Evolutionary conservation across 2,329 filamentous ascomycete genomes (phyloP).

Genomic region (Hymenoscyphus scutula): DNA sequence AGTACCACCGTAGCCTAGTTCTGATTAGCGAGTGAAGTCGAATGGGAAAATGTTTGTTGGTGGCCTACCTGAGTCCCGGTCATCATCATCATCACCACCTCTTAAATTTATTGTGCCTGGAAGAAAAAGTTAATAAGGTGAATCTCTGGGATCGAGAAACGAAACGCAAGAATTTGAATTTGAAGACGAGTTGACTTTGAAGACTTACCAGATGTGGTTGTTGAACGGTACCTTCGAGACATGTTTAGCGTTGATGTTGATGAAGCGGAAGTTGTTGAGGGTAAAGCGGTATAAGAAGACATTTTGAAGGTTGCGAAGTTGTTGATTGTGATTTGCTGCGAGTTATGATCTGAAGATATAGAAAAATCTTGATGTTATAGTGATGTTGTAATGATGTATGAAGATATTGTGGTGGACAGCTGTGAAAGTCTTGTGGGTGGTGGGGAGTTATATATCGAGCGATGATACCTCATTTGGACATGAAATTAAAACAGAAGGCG

Average conservation of each 20-base stretch:
- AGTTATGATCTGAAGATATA: neutral
- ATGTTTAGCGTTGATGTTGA: neutral
- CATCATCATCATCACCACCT: conserved; percentile 4
- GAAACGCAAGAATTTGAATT: neutral
- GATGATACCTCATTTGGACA: neutral
- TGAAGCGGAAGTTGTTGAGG: neutral
- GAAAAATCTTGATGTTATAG: neutral
- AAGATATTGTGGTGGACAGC: neutral
- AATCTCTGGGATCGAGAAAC: neutral
- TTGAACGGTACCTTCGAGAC: neutral
- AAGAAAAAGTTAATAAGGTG: conserved; percentile 2
- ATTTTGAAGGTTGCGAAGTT: neutral
- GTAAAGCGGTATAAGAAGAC: neutral
- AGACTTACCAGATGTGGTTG: neutral
- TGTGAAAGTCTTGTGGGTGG: neutral
- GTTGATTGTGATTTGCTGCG: neutral
- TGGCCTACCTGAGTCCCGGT: conserved; percentile 8
- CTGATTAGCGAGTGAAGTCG: conserved; percentile 3
- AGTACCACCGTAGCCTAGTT: neutral
- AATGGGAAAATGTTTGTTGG: conserved; percentile 4
- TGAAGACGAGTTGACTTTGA: neutral
- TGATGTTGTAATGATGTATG: neutral
- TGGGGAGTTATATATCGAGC: neutral
- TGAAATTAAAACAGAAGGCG: neutral
- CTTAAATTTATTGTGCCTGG: neutral